Conservation (phyloP, 768 basidiomycete species). For the Leucogyrophana mollusca region DNA sequence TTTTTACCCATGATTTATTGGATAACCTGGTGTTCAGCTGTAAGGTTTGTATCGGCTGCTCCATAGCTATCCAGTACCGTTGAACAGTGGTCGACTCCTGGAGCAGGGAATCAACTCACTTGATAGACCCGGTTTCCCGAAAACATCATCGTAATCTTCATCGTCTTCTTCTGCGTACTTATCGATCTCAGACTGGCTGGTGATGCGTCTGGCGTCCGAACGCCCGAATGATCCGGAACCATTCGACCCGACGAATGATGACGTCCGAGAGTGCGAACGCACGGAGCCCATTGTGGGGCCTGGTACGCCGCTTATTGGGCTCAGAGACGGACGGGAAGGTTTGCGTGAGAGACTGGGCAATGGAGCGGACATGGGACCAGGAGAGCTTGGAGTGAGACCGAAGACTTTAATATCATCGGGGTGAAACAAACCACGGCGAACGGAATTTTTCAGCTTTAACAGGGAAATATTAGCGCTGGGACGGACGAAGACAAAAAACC, state of each 20-base stretch:
- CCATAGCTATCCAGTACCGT: slow-evolving; percentile 39
- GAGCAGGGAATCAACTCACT: slow-evolving; percentile 44
- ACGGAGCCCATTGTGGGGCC: slow-evolving; percentile 22
- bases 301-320: slow-evolving; percentile 36
- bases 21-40: slow-evolving; percentile 86
- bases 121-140: slow-evolving; percentile 71
- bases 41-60: slow-evolving; percentile 68
- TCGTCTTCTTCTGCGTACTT: slow-evolving; percentile 89
- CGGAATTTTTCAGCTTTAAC: slow-evolving; percentile 63
- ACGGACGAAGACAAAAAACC: slow-evolving; percentile 10
- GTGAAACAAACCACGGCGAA: slow-evolving; percentile 77
- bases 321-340: slow-evolving; percentile 52
- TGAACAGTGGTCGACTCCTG: not conserved
- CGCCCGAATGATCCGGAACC: slow-evolving; percentile 60
- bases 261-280: slow-evolving; percentile 55
- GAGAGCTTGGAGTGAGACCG: slow-evolving; percentile 47
- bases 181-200: slow-evolving; percentile 64
- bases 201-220: slow-evolving; percentile 55
- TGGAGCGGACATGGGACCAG: slow-evolving; percentile 69
- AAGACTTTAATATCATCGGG: slow-evolving; percentile 86
- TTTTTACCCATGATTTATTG: slow-evolving; percentile 85
- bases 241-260: slow-evolving; percentile 48
- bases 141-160: slow-evolving; percentile 95
- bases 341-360: slow-evolving; percentile 55
- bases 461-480: not conserved